Percentiles rank a stretch among this genome's conserved stretches.
Conservation (phyloP, 1,139 yeast genomes). For the Suhomyces guaymorum region DNA sequence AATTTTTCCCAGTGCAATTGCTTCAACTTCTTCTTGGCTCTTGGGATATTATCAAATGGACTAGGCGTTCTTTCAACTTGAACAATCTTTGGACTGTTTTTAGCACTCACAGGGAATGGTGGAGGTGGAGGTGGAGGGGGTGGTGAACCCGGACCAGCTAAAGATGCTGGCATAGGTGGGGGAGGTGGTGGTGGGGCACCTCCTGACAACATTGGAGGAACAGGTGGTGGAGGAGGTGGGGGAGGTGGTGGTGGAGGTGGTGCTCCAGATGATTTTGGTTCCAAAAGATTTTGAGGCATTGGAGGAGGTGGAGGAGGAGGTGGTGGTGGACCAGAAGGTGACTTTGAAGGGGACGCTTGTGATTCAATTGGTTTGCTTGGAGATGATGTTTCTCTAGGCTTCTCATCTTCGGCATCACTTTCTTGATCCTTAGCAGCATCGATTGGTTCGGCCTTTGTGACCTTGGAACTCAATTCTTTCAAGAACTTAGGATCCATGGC, state of each 20-base stretch:
- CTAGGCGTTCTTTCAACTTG: slow-evolving; percentile 19
- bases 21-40: slow-evolving; percentile 76
- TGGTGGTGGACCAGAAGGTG: slow-evolving; percentile 28
- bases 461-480: slow-evolving; percentile 57
- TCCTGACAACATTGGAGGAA: slow-evolving; percentile 19
- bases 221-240: slow-evolving; percentile 17
- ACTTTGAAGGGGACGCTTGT: slow-evolving; percentile 16
- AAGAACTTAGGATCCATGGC: slow-evolving; percentile 57
- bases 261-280: slow-evolving; percentile 14
- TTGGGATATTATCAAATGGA: slow-evolving; percentile 61
- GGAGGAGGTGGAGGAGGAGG: slow-evolving; percentile 25
- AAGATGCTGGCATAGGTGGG: slow-evolving; percentile 15
- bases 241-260: slow-evolving; percentile 13
- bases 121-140: slow-evolving; percentile 28
- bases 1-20: slow-evolving; percentile 85
- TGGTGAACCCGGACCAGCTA: slow-evolving; percentile 19
- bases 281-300: slow-evolving; percentile 21
- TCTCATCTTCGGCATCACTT: background rate
- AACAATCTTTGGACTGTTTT: slow-evolving; percentile 12
- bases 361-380: slow-evolving; percentile 13
- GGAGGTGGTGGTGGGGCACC: slow-evolving; percentile 25
- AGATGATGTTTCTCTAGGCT: slow-evolving; percentile 5
- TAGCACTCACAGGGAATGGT: slow-evolving; percentile 19
- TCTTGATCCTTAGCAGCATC: too few relatives aligned
- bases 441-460: slow-evolving; percentile 39